Evolutionary conservation across 2,329 filamentous ascomycete genomes (phyloP).

Genomic region (Stemphylium lycopersici): DNA sequence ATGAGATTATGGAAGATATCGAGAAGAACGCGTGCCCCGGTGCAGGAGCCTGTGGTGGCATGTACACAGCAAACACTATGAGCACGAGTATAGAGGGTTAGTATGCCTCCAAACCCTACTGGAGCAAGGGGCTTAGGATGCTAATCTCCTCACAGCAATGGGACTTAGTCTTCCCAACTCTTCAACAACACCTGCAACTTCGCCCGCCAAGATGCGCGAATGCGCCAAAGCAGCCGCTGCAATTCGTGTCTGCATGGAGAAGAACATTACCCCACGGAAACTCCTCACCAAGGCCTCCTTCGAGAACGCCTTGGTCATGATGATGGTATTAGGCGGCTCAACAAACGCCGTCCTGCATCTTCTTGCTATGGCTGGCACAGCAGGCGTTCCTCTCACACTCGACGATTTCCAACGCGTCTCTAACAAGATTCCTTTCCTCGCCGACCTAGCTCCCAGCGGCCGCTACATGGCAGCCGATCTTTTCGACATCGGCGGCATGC

Average conservation of each 20-base stretch:
- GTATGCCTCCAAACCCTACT: too few species aligned
- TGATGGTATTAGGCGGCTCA: conserved; percentile 88
- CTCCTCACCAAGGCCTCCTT: conserved; percentile 81
- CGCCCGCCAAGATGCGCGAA: conserved; percentile 84
- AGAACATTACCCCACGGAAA: conserved; percentile 80
- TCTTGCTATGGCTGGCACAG: conserved; percentile 87
- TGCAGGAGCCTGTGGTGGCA: conserved; percentile 83
- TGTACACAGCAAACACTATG: conserved; percentile 97
- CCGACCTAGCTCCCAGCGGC: conserved; percentile 82
- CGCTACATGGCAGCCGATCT: conserved; percentile 88
- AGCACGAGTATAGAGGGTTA: conserved; percentile 77
- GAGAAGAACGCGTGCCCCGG: conserved; percentile 79
- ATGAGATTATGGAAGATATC: conserved; percentile 84
- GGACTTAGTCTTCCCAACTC: conserved; percentile 82
- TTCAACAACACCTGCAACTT: conserved; percentile 79
- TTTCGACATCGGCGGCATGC: conserved; percentile 83
- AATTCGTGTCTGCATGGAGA: conserved; percentile 80
- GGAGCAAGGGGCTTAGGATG: not conserved
- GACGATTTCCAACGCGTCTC: conserved; percentile 84
- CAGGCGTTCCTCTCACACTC: conserved; percentile 75
- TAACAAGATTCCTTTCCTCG: conserved; percentile 83
- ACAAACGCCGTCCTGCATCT: conserved; percentile 91
- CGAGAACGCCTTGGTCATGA: conserved; percentile 87
- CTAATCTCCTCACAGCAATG: conserved; percentile 63
- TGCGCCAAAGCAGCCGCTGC: conserved; percentile 80